These are phyloP conservation scores for Rehmannia glutinosa DNA, from an alignment of 257 asterid species.

Conservation along the genomic window DNA sequence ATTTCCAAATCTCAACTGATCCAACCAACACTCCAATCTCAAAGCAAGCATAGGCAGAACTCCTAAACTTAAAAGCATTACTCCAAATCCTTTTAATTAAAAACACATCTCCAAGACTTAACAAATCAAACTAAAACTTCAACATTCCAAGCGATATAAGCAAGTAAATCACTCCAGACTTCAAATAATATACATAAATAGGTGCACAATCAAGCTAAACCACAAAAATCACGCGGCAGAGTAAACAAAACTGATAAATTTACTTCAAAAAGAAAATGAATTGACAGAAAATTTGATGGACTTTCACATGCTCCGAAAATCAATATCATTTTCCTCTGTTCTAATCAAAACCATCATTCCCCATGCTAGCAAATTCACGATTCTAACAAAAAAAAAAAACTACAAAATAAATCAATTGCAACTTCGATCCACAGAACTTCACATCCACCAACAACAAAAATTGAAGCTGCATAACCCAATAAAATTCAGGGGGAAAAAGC, in stretches of 20 bases:
- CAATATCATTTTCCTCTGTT: not conserved
- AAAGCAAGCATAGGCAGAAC: too few species aligned
- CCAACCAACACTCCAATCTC: not conserved
- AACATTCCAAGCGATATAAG: not conserved
- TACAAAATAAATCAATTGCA: not conserved
- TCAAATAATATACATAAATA: not conserved
- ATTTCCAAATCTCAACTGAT: not conserved
- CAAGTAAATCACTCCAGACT: not conserved
- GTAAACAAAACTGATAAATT: not conserved
- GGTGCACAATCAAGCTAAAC: not conserved
- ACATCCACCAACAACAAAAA: not conserved
- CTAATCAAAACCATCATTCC: not conserved
- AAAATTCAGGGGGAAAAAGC: not conserved
- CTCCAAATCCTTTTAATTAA: not conserved
- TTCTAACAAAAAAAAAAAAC: not conserved
- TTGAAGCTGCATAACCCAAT: not conserved
- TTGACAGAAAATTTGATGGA: too few species aligned
- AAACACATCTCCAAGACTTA: not conserved
- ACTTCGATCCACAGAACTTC: not conserved
- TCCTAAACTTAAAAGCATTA: not conserved
- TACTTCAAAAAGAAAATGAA: not conserved
- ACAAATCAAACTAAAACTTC: not conserved
- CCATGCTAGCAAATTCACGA: not conserved
- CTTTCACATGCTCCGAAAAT: too few species aligned
- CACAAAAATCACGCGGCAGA: too few species aligned